Evolutionary conservation across 768 basidiomycete species (phyloP), one percentile per base, ranked within the genome.

Genomic region (Macrolepiota dolichaula): DNA sequence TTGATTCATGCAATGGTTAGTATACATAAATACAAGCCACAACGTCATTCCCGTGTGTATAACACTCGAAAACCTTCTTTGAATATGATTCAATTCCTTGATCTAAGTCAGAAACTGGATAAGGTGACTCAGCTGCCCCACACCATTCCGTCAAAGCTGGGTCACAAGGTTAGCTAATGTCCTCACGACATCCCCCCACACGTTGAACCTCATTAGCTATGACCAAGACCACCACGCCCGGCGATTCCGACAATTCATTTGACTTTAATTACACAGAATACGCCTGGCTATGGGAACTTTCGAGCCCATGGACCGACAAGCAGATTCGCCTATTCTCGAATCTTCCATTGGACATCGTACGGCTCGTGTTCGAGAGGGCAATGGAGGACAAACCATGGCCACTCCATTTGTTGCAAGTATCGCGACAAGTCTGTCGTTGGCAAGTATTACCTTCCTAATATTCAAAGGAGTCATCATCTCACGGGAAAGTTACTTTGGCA

Each of bases 321-420:
- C 40, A 53, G 32, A 53, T 46, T 7, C 38, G 32, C 15, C 38
- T 53, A 1, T 60, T 53, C 42, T 53, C 59, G 24, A 22, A 37
- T 36, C 51, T 60, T 12, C 59, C 59, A 4, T 5, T 53, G 25
- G 51, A 53, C n/a, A 53, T 60, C 32, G 38, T 60, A 22, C 51
- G 59, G 29, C 51, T 60, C 22, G 42, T 60, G 11, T 53, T 60
- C 35, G 59, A 60, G 27, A 60, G 47, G 42, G 59, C 59, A 15
- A 52, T 60, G 51, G 59, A 60, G 29, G 38, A 44, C 11, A 44
- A 15, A 17, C 59, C 59, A 35, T 40, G 13, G 11, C 59, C 59
- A 4, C 12, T 53, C 32, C 59, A 60, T 19, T 24, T 60, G 11
- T 42, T 60, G 15, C 32, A 27, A n/a, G 59, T 60, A 35, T 60